Base-by-base conservation (phyloP, 345 rosid genomes). In the Bruguiera sexangula region DNA sequence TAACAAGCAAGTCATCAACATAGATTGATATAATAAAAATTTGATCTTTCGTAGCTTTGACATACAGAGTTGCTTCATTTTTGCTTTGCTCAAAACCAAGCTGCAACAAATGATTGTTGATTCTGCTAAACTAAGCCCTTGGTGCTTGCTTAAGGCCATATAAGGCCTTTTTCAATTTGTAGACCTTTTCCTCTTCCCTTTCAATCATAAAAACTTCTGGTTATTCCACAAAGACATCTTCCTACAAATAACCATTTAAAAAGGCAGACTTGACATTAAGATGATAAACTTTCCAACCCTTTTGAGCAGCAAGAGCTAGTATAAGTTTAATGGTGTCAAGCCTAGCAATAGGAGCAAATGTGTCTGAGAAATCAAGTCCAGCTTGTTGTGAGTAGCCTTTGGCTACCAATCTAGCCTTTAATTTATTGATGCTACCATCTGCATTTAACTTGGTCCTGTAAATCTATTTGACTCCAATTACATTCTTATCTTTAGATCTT, bases 301-400 rank as follows among this genome's bases (percentile, higher is more conserved):
- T 60, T 34, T 39, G 21, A 11, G 63, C 1, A 0, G 9, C 29
- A 8, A 62, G 9, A 19, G 54, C 13, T 1, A 7, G 2, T 0
- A 73, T 1, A 11, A 21, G 15, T 43, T 11, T 11, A 3, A 73
- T 60, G 3, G 59, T 62, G 5, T 62, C 53, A 16, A 29, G 16
- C 2, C 59, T 0, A 0, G 58, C 31, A 6, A 73, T 15, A 8
- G 8, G 62, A 50, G 72, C 46, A 43, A 61, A 68, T 2, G 18
- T 62, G n/a, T 74, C 13, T 7, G 0, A 15, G 13, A 18, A 68
- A 21, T 62, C 36, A 1, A 62, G 7, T 6, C 59, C 5, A n/a
- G 1, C 16, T 22, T 57, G 16, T 4, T 74, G 43, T 5, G 32
- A 24, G 24, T 74, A 62, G 10, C 73, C 51, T 8, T 68, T 72